Percentiles rank a stretch among this genome's conserved stretches.
Conservation (phyloP, 148 eudicot species). For the Camellia granthamiana region DNA sequence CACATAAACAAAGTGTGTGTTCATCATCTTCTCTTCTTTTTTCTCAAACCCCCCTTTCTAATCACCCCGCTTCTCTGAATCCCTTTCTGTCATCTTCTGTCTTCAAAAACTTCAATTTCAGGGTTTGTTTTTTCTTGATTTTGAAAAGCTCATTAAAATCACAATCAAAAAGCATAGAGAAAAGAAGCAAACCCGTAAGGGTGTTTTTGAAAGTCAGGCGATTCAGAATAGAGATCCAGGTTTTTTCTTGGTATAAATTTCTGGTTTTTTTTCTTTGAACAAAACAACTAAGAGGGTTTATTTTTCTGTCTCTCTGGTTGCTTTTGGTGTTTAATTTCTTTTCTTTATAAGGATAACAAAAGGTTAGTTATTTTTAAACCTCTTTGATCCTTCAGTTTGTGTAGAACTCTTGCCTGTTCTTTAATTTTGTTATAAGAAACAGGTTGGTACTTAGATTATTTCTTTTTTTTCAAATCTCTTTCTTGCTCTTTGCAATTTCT, state of each 20-base stretch:
- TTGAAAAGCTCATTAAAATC: conserved; percentile 11
- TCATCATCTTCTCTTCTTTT: background rate
- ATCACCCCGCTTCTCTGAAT: conserved; percentile 46
- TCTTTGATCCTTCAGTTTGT: conserved; percentile 19
- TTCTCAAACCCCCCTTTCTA: conserved; percentile 17
- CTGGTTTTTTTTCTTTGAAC: background rate
- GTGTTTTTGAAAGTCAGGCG: conserved; percentile 50
- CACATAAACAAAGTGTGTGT: conserved; percentile 12
- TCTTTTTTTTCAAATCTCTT: conserved; percentile 5
- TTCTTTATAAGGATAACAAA: conserved; percentile 10
- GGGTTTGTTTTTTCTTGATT: conserved; percentile 33
- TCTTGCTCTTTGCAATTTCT: background rate
- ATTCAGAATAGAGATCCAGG: conserved; percentile 50
- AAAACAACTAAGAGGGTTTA: conserved; percentile 28
- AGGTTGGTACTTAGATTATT: background rate
- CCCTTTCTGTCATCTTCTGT: conserved; percentile 58
- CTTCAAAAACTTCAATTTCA: conserved; percentile 27
- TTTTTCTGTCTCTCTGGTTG: conserved; percentile 33
- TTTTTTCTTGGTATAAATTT: conserved; percentile 7
- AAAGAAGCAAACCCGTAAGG: conserved; percentile 19
- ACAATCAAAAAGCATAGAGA: background rate
- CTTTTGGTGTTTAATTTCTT: conserved; percentile 5
- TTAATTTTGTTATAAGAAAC: conserved; percentile 30
- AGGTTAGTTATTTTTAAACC: conserved; percentile 23
- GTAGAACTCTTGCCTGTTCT: conserved; percentile 23